Percentiles rank a stretch among this genome's conserved stretches.
Conservation (phyloP, 495 filamentous ascomycete genomes). For the Pseudotulostoma volvatum region DNA sequence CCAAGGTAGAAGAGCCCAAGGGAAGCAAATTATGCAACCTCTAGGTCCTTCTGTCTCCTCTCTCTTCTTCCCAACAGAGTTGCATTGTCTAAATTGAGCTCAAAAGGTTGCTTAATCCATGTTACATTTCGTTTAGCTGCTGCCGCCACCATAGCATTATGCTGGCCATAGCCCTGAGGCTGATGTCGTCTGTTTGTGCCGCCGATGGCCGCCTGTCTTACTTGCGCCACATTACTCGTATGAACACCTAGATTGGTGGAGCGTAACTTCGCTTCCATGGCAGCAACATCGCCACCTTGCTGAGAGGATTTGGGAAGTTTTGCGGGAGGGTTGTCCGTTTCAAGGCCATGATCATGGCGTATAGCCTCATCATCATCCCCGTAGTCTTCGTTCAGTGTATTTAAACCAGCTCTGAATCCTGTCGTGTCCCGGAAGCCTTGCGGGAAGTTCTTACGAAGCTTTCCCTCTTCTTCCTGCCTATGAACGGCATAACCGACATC, state of each 20-base stretch:
- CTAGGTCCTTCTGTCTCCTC: constrained; percentile 20
- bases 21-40: constrained; percentile 13
- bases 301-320: constrained; percentile 53
- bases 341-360: constrained; percentile 26
- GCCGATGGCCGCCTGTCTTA: constrained; percentile 35
- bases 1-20: too few relatives aligned
- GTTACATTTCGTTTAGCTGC: constrained; percentile 64
- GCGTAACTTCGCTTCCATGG: constrained; percentile 73
- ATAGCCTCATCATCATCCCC: constrained; percentile 44
- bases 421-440: constrained; percentile 48
- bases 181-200: constrained; percentile 21
- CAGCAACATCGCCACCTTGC: constrained; percentile 44
- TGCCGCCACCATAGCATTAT: constrained; percentile 57
- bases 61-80: constrained; percentile 70
- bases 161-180: constrained; percentile 62
- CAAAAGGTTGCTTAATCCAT: constrained; percentile 54
- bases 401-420: constrained; percentile 36
- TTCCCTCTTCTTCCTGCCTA: constrained; percentile 87
- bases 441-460: constrained; percentile 64
- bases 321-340: constrained; percentile 32
- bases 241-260: constrained; percentile 52
- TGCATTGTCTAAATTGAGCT: constrained; percentile 77
- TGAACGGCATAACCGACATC: constrained; percentile 95
- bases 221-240: constrained; percentile 38
- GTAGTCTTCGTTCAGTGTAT: constrained; percentile 52